These are phyloP conservation scores for Magnusiomyces sp. DNA, from an alignment of 1,139 yeast genomes.

Conservation along the genomic window DNA sequence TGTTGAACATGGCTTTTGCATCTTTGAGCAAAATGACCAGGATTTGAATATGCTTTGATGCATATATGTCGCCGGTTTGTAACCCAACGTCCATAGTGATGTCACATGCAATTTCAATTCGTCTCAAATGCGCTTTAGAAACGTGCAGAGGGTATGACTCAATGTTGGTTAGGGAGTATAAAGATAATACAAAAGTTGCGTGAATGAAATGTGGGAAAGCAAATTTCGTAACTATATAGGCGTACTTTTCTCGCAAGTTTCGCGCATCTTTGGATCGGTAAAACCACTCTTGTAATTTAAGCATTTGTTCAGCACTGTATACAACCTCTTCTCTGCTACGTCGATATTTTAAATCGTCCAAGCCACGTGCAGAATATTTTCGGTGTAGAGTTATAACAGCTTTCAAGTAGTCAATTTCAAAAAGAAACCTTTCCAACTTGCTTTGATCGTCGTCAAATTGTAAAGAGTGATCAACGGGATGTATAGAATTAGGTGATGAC, in stretches of 20 bases:
- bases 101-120: slow-evolving; percentile 1
- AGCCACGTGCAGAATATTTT: slow-evolving; percentile 24
- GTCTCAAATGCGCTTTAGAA: neutral
- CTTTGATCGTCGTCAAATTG: too few relatives aligned
- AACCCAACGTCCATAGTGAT: neutral
- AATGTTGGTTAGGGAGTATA: neutral
- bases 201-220: neutral
- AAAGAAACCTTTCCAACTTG: slow-evolving; percentile 25
- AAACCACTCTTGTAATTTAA: slow-evolving; percentile 28
- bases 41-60: neutral
- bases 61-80: neutral
- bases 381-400: slow-evolving; percentile 29
- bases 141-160: slow-evolving; percentile 1
- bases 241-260: slow-evolving; percentile 12
- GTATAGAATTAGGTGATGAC: too few relatives aligned
- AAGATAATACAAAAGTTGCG: neutral
- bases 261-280: slow-evolving; percentile 22
- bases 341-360: slow-evolving; percentile 18
- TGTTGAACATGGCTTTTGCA: neutral
- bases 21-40: neutral
- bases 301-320: slow-evolving; percentile 24
- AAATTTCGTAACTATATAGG: slow-evolving; percentile 3
- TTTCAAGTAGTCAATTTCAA: slow-evolving; percentile 27
- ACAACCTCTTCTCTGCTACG: slow-evolving; percentile 25
- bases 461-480: too few relatives aligned